Percentiles rank a stretch among this genome's conserved stretches.
phyloP scores from a whole-genome alignment of 441 rosid species.

The Biscutella auriculata region DNA sequence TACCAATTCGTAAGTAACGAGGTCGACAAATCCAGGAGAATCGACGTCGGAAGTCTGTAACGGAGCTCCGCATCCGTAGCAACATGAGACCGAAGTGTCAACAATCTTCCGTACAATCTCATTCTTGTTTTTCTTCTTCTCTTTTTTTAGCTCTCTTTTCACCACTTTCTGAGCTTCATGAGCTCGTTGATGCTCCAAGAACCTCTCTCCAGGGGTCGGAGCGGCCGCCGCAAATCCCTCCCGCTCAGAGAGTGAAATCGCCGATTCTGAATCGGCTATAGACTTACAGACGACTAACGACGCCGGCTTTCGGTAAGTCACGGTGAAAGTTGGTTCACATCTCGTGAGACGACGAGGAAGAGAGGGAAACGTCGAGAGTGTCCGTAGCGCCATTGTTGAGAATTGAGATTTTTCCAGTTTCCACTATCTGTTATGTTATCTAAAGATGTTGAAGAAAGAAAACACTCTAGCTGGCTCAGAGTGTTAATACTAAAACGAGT shows the following conservation, averaged over 20 bases:
- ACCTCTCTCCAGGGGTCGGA: slow-evolving; percentile 59
- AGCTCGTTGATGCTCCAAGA: slow-evolving; percentile 49
- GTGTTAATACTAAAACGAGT: too few species aligned
- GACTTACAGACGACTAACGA: slow-evolving; percentile 30
- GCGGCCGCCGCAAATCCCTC: slow-evolving; percentile 69
- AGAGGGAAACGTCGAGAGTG: slow-evolving; percentile 38
- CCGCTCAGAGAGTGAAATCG: slow-evolving; percentile 25
- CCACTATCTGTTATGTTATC: neutral
- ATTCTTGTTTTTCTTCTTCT: slow-evolving; percentile 30
- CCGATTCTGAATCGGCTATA: slow-evolving; percentile 16
- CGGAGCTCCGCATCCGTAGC: slow-evolving; percentile 96
- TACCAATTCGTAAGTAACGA: slow-evolving; percentile 66
- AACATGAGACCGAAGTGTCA: slow-evolving; percentile 35
- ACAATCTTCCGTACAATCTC: slow-evolving; percentile 31
- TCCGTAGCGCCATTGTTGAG: slow-evolving; percentile 57
- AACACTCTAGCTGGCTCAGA: too few species aligned
- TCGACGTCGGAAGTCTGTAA: slow-evolving; percentile 67
- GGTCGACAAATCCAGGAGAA: slow-evolving; percentile 71
- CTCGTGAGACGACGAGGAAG: slow-evolving; percentile 28
- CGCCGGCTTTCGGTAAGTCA: slow-evolving; percentile 17
- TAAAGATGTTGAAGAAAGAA: too few species aligned
- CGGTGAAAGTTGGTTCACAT: slow-evolving; percentile 23
- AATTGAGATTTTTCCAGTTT: neutral
- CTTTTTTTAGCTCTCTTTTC: slow-evolving; percentile 37
- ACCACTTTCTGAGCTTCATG: slow-evolving; percentile 45